Conservation (phyloP, 768 basidiomycete genomes). For the Mycena indigotica region DNA sequence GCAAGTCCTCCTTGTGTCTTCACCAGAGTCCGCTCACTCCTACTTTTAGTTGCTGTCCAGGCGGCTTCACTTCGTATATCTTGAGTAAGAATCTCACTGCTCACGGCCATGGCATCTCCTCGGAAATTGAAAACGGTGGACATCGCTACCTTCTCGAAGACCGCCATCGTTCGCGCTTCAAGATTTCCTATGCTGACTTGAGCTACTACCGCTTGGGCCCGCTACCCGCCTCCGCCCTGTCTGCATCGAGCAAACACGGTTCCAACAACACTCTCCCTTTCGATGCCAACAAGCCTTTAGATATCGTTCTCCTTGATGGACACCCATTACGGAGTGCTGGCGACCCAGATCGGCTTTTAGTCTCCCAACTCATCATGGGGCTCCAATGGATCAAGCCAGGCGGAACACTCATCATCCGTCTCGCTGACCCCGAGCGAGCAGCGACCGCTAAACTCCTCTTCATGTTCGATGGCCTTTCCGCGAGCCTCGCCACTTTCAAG, state of each 20-base stretch:
- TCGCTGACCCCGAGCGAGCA: constrained; percentile 25
- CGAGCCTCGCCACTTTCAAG: constrained; percentile 22
- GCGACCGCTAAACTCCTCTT: constrained; percentile 28
- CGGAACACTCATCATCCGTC: constrained; percentile 27
- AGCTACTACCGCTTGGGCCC: constrained; percentile 24
- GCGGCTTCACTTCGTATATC: constrained; percentile 35
- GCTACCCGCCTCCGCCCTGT: constrained; percentile 13
- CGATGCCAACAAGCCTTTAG: constrained; percentile 21
- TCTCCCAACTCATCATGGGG: constrained; percentile 30
- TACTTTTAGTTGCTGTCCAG: constrained; percentile 29
- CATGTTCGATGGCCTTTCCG: constrained; percentile 28
- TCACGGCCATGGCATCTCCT: constrained; percentile 31
- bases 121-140: constrained; percentile 27
- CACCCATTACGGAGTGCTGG: constrained; percentile 23
- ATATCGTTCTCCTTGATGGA: constrained; percentile 29
- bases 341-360: constrained; percentile 22
- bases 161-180: constrained; percentile 21
- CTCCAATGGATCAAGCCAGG: constrained; percentile 19
- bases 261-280: constrained; percentile 16
- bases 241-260: constrained; percentile 4
- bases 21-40: background rate
- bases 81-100: constrained; percentile 27
- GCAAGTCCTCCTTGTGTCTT: constrained; percentile 10
- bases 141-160: constrained; percentile 28
- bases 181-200: constrained; percentile 24